phyloP scores from a whole-genome alignment of 1,284 basidiomycete species.

The Sporisorium exsertum region DNA sequence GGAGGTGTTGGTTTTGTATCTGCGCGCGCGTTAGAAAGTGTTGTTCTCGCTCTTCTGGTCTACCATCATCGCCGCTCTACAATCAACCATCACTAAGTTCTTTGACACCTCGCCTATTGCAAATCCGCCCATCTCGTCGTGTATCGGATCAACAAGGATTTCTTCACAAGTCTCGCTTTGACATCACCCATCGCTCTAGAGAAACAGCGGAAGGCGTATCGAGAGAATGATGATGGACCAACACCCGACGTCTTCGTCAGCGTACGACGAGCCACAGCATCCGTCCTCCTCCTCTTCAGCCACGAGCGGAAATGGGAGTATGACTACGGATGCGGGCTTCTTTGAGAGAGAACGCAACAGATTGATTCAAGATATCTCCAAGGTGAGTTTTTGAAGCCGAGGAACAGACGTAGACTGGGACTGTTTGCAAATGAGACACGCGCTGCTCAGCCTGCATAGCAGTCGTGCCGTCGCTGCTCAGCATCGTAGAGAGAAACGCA shows the following conservation, averaged over 20 bases:
- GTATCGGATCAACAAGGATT: no score
- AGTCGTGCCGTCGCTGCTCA: no score
- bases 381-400: slow-evolving; percentile 10
- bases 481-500: no score
- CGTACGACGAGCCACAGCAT: neutral
- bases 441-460: no score
- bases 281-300: neutral
- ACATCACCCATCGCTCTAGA: no score
- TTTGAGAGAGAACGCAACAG: slow-evolving; percentile 30
- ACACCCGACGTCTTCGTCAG: neutral
- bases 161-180: no score
- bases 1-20: neutral
- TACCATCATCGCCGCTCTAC: neutral
- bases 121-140: no score
- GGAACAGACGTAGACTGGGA: no score
- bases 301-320: neutral
- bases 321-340: slow-evolving; percentile 9
- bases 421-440: no score
- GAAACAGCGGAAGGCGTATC: neutral
- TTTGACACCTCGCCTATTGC: no score
- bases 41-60: neutral
- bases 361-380: slow-evolving; percentile 39
- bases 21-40: neutral
- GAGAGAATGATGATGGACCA: neutral
- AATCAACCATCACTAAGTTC: no score